Evolutionary conservation across 345 rosid species (phyloP).

Genomic region (Populus simonii): DNA sequence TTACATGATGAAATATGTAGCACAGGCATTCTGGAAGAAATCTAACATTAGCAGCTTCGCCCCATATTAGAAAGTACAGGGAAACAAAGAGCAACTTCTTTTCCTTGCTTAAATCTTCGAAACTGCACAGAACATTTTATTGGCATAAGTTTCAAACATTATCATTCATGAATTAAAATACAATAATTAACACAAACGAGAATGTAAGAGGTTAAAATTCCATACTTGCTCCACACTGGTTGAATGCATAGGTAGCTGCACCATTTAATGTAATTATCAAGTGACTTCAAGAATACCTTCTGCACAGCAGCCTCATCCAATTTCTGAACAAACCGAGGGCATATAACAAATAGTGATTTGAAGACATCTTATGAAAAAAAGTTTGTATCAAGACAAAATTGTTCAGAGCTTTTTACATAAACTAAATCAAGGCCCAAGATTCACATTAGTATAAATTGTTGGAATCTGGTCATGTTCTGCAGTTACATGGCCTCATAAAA

Average conservation of each 20-base stretch:
- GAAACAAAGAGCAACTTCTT: slow-evolving; percentile 77
- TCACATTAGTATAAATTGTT: too few relatives aligned
- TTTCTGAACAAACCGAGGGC: slow-evolving; percentile 42
- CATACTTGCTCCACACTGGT: slow-evolving; percentile 90
- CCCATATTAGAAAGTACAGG: slow-evolving; percentile 89
- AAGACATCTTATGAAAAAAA: not conserved
- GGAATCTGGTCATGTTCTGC: not conserved
- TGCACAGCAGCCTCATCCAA: slow-evolving; percentile 77
- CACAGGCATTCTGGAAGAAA: slow-evolving; percentile 92
- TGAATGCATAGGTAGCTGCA: slow-evolving; percentile 78
- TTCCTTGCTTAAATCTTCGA: slow-evolving; percentile 74
- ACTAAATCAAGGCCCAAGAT: too few relatives aligned
- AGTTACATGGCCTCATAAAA: not conserved
- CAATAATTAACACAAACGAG: not conserved
- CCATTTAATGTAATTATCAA: slow-evolving; percentile 90
- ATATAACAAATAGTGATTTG: not conserved
- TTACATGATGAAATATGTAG: slow-evolving; percentile 95
- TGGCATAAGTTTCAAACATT: slow-evolving; percentile 3
- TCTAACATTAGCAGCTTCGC: slow-evolving; percentile 84
- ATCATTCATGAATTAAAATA: not conserved
- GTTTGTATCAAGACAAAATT: too few relatives aligned
- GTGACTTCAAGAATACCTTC: slow-evolving; percentile 68
- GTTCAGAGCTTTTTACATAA: too few relatives aligned
- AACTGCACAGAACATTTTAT: slow-evolving; percentile 42
- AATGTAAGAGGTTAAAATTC: slow-evolving; percentile 8